These are phyloP conservation scores for Trametes meyenii DNA, from an alignment of 768 basidiomycete species.

Conservation along the genomic window DNA sequence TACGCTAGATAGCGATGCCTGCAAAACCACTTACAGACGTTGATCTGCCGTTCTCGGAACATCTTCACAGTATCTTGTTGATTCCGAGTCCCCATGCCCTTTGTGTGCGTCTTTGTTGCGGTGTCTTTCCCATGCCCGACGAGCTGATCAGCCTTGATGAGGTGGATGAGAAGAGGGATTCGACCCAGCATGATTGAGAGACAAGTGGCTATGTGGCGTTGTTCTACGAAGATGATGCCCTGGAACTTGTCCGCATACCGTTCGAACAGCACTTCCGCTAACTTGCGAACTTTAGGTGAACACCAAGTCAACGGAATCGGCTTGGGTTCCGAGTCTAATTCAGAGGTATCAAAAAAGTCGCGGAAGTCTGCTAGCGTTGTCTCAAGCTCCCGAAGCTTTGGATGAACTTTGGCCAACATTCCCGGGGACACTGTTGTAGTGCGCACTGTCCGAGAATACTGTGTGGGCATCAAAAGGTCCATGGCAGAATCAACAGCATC, in stretches of 20 bases:
- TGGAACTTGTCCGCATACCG: slow-evolving; percentile 65
- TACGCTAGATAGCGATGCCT: neutral
- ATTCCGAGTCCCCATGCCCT: slow-evolving; percentile 53
- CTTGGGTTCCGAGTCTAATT: slow-evolving; percentile 39
- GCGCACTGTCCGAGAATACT: neutral
- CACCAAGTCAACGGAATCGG: slow-evolving; percentile 62
- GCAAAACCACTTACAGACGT: slow-evolving; percentile 56
- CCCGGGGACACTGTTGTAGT: neutral
- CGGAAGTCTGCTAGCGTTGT: slow-evolving; percentile 50
- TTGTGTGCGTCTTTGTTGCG: slow-evolving; percentile 40
- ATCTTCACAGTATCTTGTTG: slow-evolving; percentile 62
- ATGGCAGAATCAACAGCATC: slow-evolving; percentile 31
- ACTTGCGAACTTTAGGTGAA: slow-evolving; percentile 68
- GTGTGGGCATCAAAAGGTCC: slow-evolving; percentile 27
- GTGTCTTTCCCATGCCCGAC: slow-evolving; percentile 66
- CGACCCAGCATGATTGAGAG: slow-evolving; percentile 66
- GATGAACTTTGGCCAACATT: slow-evolving; percentile 25
- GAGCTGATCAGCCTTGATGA: slow-evolving; percentile 63
- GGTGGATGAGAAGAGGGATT: slow-evolving; percentile 57
- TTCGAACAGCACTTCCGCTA: slow-evolving; percentile 62
- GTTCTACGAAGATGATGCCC: slow-evolving; percentile 86
- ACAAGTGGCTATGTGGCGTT: slow-evolving; percentile 75
- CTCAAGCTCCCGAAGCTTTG: slow-evolving; percentile 51
- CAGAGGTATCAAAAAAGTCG: slow-evolving; percentile 38
- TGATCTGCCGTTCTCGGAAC: slow-evolving; percentile 68